A percentile compares a stretch with the other conserved stretches of the same genome.
phyloP scores from a whole-genome alignment of 73 alveolate genomes.

The Stentor coeruleus region DNA sequence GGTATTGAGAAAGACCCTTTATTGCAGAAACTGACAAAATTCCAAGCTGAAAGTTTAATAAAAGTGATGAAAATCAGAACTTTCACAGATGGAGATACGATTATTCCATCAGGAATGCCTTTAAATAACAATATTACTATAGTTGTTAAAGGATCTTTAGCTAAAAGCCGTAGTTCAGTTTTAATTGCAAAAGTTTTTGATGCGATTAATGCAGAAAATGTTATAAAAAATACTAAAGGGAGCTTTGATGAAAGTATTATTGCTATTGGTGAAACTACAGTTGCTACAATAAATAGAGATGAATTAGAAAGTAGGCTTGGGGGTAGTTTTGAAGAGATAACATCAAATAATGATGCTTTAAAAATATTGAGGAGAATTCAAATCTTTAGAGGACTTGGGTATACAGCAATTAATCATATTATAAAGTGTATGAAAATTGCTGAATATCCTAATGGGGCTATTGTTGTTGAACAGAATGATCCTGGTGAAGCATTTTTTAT shows the following conservation, averaged over 20 bases:
- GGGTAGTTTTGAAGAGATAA: constrained; percentile 25
- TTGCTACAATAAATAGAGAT: constrained; percentile 39
- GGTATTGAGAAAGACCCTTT: too few species aligned
- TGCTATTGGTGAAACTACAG: constrained; percentile 39
- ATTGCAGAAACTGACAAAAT: too few species aligned
- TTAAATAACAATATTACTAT: too few species aligned
- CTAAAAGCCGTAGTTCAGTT: too few species aligned
- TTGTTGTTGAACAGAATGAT: background rate
- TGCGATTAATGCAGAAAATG: too few species aligned
- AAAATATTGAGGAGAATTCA: constrained; percentile 44
- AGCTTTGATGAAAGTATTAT: too few species aligned
- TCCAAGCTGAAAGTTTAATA: too few species aligned
- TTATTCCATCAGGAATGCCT: too few species aligned
- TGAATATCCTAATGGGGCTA: background rate
- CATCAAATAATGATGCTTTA: constrained; percentile 32
- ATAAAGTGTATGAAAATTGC: background rate
- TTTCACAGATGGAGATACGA: background rate
- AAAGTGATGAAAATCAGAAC: background rate
- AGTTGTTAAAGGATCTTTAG: too few species aligned
- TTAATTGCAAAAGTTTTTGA: too few species aligned
- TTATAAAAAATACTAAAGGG: too few species aligned
- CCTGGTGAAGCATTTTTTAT: constrained; percentile 31
- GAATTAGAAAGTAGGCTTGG: constrained; percentile 32
- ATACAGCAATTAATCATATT: background rate
- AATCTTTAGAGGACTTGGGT: background rate